These are phyloP conservation scores for Exophiala viscosa DNA, from an alignment of 2,329 filamentous ascomycete species.

Conservation along the genomic window DNA sequence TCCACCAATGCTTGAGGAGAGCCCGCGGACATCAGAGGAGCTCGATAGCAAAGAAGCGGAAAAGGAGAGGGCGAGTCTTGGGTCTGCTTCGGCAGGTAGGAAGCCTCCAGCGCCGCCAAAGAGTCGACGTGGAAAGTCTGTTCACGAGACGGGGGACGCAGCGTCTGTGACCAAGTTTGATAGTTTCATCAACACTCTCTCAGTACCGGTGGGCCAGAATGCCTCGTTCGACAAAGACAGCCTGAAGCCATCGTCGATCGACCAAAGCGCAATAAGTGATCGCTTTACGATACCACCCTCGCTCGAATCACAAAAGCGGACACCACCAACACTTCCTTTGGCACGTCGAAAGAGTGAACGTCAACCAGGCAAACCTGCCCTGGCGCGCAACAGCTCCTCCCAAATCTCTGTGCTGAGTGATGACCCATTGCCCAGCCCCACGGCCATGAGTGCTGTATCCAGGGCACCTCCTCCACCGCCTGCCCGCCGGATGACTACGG, in stretches of 20 bases:
- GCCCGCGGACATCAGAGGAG: slow-evolving; percentile 58
- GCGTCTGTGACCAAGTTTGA: slow-evolving; percentile 18
- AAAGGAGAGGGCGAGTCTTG: slow-evolving; percentile 39
- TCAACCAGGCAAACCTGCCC: slow-evolving; percentile 35
- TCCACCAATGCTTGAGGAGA: slow-evolving; percentile 45
- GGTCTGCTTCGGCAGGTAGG: slow-evolving; percentile 45
- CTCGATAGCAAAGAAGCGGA: slow-evolving; percentile 53
- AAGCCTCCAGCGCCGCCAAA: slow-evolving; percentile 70
- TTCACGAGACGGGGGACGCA: slow-evolving; percentile 42
- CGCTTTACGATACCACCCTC: not conserved
- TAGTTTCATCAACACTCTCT: slow-evolving; percentile 22
- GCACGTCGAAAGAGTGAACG: slow-evolving; percentile 47
- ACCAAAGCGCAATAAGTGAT: slow-evolving; percentile 22
- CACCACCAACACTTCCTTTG: slow-evolving; percentile 48
- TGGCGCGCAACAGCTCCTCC: slow-evolving; percentile 33
- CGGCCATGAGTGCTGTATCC: slow-evolving; percentile 26
- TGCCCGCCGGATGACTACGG: slow-evolving; percentile 49
- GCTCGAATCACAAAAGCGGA: slow-evolving; percentile 27
- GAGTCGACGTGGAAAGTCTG: slow-evolving; percentile 73
- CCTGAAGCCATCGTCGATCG: slow-evolving; percentile 28
- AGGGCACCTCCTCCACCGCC: slow-evolving; percentile 43
- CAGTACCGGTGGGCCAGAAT: slow-evolving; percentile 5
- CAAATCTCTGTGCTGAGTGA: slow-evolving; percentile 30
- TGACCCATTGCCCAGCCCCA: slow-evolving; percentile 33
- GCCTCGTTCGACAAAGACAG: slow-evolving; percentile 4